Evolutionary conservation across 495 filamentous ascomycete species (phyloP), one percentile per base, ranked within the genome.

Genomic region (Penicillium longicatenatum): DNA sequence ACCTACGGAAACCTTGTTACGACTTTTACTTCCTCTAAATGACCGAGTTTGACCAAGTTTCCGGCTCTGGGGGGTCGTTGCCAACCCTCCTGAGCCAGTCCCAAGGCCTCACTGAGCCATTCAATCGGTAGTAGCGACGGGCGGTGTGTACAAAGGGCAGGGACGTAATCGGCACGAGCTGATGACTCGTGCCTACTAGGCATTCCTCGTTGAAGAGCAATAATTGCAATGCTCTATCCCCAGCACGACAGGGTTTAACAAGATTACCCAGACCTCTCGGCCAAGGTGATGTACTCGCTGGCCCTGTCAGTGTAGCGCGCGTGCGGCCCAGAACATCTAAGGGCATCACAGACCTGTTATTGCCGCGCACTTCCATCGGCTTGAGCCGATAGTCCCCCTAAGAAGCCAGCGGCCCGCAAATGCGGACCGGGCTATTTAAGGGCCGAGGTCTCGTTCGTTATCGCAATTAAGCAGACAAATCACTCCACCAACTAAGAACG

Each of bases 121-220:
- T 88, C 80, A 86, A 86, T 88, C 81, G 82, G 83, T 86, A 86
- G 83, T 85, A 86, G 83, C 80, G 80, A 87, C 79, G 82, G 84
- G 85, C 82, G 82, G 82, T 86, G 81, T 88, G 81, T 66, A 68
- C 66, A 68, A 68, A 66, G 64, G 55, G 55, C 55, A 57, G 82
- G 82, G 82, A 86, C 80, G 81, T 86, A 87, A 85, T 87, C 79
- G 86, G 84, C 81, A 79, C 82, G 81, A 86, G 83, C 82, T 86
- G 81, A 86, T 86, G 81, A 86, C 47, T 50, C 47, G 47, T 50
- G 47, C 47, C 47, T 50, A 50, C 47, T 50, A 50, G 47, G 82
- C 80, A 87, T 87, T 87, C 82, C 82, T 87, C 82, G 80, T 86
- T 87, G 83, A 88, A 87, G 84, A 86, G 84, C 82, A 88, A 87